Conservation (phyloP, 1,139 yeast genomes). For the Pichiaceae sp. region DNA sequence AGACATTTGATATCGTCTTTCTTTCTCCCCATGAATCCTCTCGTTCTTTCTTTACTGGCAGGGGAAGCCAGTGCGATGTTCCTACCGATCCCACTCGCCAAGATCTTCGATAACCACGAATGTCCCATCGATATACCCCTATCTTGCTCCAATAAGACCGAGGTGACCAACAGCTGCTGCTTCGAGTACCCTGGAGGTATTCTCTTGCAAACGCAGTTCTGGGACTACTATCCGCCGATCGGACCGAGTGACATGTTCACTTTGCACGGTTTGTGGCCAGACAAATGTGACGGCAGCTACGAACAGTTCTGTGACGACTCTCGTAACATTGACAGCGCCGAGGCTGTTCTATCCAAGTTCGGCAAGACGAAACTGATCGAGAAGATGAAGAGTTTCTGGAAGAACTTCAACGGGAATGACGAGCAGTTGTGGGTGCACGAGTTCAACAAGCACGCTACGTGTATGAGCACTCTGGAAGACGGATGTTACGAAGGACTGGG, state of each 20-base stretch:
- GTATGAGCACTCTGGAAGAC: slow-evolving; percentile 74
- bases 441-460: slow-evolving; percentile 92
- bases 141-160: slow-evolving; percentile 46
- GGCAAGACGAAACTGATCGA: slow-evolving; percentile 43
- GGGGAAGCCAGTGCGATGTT: neutral
- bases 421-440: slow-evolving; percentile 86
- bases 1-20: neutral
- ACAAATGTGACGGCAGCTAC: slow-evolving; percentile 67
- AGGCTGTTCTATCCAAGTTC: slow-evolving; percentile 41
- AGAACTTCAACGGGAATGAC: slow-evolving; percentile 68
- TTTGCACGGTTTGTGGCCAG: slow-evolving; percentile 82
- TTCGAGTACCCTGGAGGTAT: slow-evolving; percentile 87
- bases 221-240: slow-evolving; percentile 84
- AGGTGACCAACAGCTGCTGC: slow-evolving; percentile 59
- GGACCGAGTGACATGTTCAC: slow-evolving; percentile 79
- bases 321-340: slow-evolving; percentile 48
- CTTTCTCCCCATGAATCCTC: neutral
- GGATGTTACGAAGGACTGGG: slow-evolving; percentile 43
- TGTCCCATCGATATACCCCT: slow-evolving; percentile 66
- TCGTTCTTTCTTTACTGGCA: neutral
- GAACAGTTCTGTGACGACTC: slow-evolving; percentile 68
- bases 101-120: slow-evolving; percentile 6
- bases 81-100: neutral
- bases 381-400: slow-evolving; percentile 64
- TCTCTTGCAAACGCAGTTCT: slow-evolving; percentile 79